Evolutionary conservation across 2,329 filamentous ascomycete species (phyloP), one percentile per base, ranked within the genome.

Genomic region (Lecanoromycetidae sp.): DNA sequence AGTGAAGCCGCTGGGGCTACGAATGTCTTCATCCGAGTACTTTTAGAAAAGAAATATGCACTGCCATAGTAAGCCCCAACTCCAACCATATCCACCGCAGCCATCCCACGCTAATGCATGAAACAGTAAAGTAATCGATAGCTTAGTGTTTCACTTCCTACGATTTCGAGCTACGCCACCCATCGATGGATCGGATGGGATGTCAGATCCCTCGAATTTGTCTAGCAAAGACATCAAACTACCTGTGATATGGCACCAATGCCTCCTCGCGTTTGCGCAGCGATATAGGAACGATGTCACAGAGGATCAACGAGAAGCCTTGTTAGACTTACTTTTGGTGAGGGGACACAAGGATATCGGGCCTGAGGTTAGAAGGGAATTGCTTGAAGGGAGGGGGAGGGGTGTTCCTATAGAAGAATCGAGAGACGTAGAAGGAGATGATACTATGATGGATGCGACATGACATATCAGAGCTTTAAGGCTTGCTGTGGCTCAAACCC

Each of bases 31-130:
- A 94, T 98, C 67, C 86, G 86, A 60, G 80, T 86, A 0, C 75
- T 98, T 30, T 71, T 98, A 3, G 90, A 95, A 66, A 98, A 98
- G 75, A 93, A 93, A 61, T 96, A 98, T 57, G 91, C 91, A 0
- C 71, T 98, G 9, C 91, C 90, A 0, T 95, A 84, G 38, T 41
- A 30, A 29, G 38, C 22, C n/a, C n/a, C n/a, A n/a, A n/a, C n/a
- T n/a, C n/a, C n/a, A n/a, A n/a, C n/a, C n/a, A n/a, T 27, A 17
- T 26, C 38, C 38, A 41, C 25, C 30, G n/a, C 38, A 19, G 17
- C 25, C 8, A 17, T 27, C 8, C 10, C 0, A 17, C 15, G 38
- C 38, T 41, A 27, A 41, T 27, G 22, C 13, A 7, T 8, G 38
- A 12, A 30, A 22, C 17, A 41, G 38, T 69, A 90, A 94, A 65